Conservation (phyloP, 1,139 yeast species). For the Petasospora rhodanensis region DNA sequence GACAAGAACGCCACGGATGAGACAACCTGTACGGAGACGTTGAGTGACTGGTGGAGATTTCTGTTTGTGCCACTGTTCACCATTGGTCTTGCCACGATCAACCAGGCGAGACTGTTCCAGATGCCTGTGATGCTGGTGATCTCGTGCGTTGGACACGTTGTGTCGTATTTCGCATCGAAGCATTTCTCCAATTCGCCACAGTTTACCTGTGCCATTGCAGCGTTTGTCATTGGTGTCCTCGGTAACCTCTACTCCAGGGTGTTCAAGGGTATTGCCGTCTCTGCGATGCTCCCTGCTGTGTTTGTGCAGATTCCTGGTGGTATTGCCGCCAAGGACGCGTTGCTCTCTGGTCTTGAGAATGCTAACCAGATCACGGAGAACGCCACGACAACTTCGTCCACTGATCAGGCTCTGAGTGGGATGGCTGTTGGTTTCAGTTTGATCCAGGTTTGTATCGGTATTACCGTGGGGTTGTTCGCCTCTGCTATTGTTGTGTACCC, state of each 20-base stretch:
- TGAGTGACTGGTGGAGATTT: constrained; percentile 68
- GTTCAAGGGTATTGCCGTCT: constrained; percentile 91
- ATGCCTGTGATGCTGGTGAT: constrained; percentile 78
- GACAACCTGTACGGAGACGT: constrained; percentile 51
- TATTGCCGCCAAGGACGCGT: constrained; percentile 82
- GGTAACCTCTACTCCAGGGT: constrained; percentile 86
- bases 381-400: constrained; percentile 22
- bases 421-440: constrained; percentile 75
- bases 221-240: constrained; percentile 83
- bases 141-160: constrained; percentile 76
- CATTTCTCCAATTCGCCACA: constrained; percentile 72
- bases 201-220: constrained; percentile 84
- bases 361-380: constrained; percentile 65
- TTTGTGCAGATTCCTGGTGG: constrained; percentile 96
- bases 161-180: constrained; percentile 72
- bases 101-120: constrained; percentile 78
- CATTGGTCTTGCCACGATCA: constrained; percentile 66
- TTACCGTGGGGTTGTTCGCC: constrained; percentile 88
- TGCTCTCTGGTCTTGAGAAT: constrained; percentile 69
- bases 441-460: constrained; percentile 92
- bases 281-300: constrained; percentile 93
- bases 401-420: constrained; percentile 29
- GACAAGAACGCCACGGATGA: constrained; percentile 66
- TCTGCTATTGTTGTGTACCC: constrained; percentile 91
- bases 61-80: constrained; percentile 81